phyloP scores from a whole-genome alignment of 768 basidiomycete genomes.

The Rubroboletus pulcherrimus region DNA sequence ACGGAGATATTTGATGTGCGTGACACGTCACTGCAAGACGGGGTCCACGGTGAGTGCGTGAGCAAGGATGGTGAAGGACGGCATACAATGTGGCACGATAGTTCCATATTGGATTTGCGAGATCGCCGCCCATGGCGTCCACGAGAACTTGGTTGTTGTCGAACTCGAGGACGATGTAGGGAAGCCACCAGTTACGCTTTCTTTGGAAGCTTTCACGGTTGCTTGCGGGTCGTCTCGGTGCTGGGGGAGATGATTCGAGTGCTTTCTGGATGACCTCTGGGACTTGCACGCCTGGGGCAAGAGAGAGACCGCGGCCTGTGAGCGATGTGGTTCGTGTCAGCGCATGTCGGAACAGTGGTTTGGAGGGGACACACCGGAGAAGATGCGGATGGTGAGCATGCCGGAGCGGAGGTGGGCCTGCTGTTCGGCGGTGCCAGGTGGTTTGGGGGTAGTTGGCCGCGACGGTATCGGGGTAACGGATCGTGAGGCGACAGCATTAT shows the following conservation, averaged over 20 bases:
- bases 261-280: conserved; percentile 86
- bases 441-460: conserved; percentile 73
- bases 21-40: conserved; percentile 78
- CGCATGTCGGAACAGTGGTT: conserved; percentile 9
- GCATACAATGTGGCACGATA: conserved; percentile 93
- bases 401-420: conserved; percentile 71
- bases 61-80: background rate
- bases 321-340: background rate
- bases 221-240: conserved; percentile 54
- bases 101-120: conserved; percentile 89
- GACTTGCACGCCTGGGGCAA: conserved; percentile 73
- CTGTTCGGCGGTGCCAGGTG: conserved; percentile 45
- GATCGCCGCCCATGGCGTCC: conserved; percentile 94
- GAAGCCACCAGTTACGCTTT: conserved; percentile 91
- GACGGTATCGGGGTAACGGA: conserved; percentile 82
- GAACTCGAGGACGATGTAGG: conserved; percentile 96
- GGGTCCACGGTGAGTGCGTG: conserved; percentile 2
- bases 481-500: conserved; percentile 68
- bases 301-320: conserved; percentile 72
- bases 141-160: conserved; percentile 97
- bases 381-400: conserved; percentile 93
- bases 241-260: conserved; percentile 56
- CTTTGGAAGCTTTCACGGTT: conserved; percentile 91
- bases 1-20: conserved; percentile 90
- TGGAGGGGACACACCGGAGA: conserved; percentile 61